A percentile compares a stretch with the other conserved stretches of the same genome.
Evolutionary conservation across 139 green algal genomes (phyloP).

Genomic region (Chlorella sp.): DNA sequence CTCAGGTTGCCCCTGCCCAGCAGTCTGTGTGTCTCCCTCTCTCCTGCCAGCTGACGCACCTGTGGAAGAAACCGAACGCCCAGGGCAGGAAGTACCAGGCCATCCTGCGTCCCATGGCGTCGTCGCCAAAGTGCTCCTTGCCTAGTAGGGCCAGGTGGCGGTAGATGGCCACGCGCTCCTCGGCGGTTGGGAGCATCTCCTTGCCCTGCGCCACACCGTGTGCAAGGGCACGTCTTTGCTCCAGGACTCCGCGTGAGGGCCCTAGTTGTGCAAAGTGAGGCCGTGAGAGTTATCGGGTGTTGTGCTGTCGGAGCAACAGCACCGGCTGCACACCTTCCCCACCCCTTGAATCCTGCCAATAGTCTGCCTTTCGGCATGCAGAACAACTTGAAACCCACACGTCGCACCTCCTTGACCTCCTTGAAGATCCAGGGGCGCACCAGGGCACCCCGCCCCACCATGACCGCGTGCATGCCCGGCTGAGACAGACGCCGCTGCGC

Average conservation of each 20-base stretch:
- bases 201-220: conserved; percentile 23
- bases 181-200: conserved; percentile 44
- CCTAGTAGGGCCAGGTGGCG: conserved; percentile 47
- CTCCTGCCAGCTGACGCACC: no score
- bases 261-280: no score
- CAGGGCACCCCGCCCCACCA: conserved; percentile 89
- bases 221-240: no score
- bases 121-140: conserved; percentile 71
- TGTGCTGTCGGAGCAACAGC: not conserved
- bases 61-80: conserved; percentile 73
- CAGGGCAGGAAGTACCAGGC: conserved; percentile 83
- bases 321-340: not conserved
- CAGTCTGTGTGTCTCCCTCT: not conserved
- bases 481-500: conserved; percentile 39
- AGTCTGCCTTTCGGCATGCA: no score
- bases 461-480: conserved; percentile 48
- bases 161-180: conserved; percentile 79
- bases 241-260: no score
- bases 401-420: conserved; percentile 39
- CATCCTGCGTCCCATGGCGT: conserved; percentile 52
- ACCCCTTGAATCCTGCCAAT: not conserved
- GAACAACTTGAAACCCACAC: no score
- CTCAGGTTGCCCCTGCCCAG: not conserved
- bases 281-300: no score
- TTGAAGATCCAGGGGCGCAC: conserved; percentile 99